These are phyloP conservation scores for Nannochloris sp. DNA, from an alignment of 139 green algal genomes.

Conservation along the genomic window DNA sequence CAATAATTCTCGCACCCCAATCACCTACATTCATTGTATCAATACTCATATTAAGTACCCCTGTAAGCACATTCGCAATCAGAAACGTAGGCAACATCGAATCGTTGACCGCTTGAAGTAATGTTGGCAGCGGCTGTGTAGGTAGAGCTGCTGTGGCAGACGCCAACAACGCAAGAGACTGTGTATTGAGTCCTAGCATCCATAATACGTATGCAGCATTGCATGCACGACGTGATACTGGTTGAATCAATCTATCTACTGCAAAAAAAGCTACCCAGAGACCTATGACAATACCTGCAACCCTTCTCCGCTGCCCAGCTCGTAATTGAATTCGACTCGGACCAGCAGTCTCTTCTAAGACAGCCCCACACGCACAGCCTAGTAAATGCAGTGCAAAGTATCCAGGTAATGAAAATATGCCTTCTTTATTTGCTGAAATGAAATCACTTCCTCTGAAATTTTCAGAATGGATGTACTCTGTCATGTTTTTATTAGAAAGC, in stretches of 20 bases:
- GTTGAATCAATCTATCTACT: slow-evolving; percentile 27
- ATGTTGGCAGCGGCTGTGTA: background rate
- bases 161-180: slow-evolving; percentile 29
- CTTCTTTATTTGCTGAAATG: slow-evolving; percentile 78
- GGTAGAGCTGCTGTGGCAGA: background rate
- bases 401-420: slow-evolving; percentile 57
- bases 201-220: slow-evolving; percentile 77
- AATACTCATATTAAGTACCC: slow-evolving; percentile 40
- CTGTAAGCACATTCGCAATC: slow-evolving; percentile 71
- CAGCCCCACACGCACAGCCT: slow-evolving; percentile 3
- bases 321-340: background rate
- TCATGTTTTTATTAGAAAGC: slow-evolving; percentile 22
- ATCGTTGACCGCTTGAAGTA: slow-evolving; percentile 30
- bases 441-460: slow-evolving; percentile 20
- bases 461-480: slow-evolving; percentile 33
- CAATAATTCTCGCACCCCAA: slow-evolving; percentile 13
- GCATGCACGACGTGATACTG: slow-evolving; percentile 57
- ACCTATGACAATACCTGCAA: background rate
- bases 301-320: background rate
- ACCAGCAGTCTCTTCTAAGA: background rate
- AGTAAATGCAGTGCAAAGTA: slow-evolving; percentile 67
- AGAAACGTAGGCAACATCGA: slow-evolving; percentile 67
- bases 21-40: slow-evolving; percentile 47
- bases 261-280: slow-evolving; percentile 28
- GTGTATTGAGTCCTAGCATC: slow-evolving; percentile 46